A percentile compares a stretch with the other conserved stretches of the same genome.
Evolutionary conservation across 768 basidiomycete species (phyloP).

Genomic region (Mycena vulgaris): DNA sequence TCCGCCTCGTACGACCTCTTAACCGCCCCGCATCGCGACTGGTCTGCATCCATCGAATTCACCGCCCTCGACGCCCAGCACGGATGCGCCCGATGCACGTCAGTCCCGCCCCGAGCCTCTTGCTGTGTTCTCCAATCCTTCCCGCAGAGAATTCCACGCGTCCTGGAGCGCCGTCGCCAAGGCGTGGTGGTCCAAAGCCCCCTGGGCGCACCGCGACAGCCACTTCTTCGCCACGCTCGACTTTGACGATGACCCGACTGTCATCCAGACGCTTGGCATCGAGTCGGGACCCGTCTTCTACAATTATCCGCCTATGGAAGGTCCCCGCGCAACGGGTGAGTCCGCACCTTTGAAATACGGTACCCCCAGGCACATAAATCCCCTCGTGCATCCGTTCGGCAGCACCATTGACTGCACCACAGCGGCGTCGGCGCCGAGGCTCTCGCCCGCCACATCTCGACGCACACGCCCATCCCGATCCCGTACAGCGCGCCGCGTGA

Average conservation of each 20-base stretch:
- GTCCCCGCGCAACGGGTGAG: slow-evolving; percentile 75
- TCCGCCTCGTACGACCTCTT: slow-evolving; percentile 83
- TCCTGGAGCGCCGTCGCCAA: slow-evolving; percentile 84
- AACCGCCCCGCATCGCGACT: slow-evolving; percentile 81
- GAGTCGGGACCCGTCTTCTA: slow-evolving; percentile 88
- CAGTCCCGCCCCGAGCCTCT: slow-evolving; percentile 49
- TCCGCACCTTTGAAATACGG: slow-evolving; percentile 78
- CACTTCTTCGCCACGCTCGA: slow-evolving; percentile 97
- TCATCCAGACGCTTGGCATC: slow-evolving; percentile 91
- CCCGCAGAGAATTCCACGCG: slow-evolving; percentile 85
- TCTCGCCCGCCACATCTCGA: slow-evolving; percentile 82
- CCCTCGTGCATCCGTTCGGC: not conserved
- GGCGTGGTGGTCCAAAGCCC: slow-evolving; percentile 83
- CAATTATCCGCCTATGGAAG: slow-evolving; percentile 81
- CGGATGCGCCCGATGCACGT: slow-evolving; percentile 94
- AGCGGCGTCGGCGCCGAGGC: slow-evolving; percentile 91
- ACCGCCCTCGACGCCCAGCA: slow-evolving; percentile 88
- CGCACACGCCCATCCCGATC: slow-evolving; percentile 83
- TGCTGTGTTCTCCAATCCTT: slow-evolving; percentile 12
- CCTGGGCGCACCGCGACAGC: slow-evolving; percentile 73
- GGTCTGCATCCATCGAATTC: slow-evolving; percentile 88
- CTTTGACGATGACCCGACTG: slow-evolving; percentile 80
- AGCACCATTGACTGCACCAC: slow-evolving; percentile 13
- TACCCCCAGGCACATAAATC: slow-evolving; percentile 72
- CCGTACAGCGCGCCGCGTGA: slow-evolving; percentile 87